Conservation (phyloP, 169 alveolate species). For the Eimeria acervulina region DNA sequence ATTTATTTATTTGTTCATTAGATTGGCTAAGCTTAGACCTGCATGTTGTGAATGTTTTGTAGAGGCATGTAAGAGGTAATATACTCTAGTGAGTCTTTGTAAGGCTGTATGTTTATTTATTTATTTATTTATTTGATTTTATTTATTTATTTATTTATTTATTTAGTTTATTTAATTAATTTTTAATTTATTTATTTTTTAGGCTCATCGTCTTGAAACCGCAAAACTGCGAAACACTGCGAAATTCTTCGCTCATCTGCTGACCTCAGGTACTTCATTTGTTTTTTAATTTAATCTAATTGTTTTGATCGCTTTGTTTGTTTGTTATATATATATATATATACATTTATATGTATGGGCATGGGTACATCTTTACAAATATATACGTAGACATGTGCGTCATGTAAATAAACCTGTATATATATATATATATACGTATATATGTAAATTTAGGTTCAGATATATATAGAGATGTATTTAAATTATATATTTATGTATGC, state of each 20-base stretch:
- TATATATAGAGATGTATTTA: neutral
- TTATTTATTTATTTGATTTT: neutral
- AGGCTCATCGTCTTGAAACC: conserved; percentile 97
- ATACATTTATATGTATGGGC: neutral
- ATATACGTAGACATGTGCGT: no score
- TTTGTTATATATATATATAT: no score
- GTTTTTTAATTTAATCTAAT: neutral
- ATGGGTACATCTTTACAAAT: no score
- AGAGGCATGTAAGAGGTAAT: conserved; percentile 92
- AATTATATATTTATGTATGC: neutral
- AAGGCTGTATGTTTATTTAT: neutral
- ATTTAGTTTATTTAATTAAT: neutral
- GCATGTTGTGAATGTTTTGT: conserved; percentile 94
- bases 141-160: neutral
- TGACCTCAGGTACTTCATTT: conserved; percentile 85
- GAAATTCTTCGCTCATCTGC: conserved; percentile 98
- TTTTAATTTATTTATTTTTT: neutral
- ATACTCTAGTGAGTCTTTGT: conserved; percentile 84
- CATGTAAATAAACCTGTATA: no score
- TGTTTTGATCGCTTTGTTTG: neutral
- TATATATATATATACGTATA: no score
- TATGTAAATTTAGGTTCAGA: no score
- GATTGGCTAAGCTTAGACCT: no score
- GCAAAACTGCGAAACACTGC: conserved; percentile 97
- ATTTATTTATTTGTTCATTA: no score